Base-by-base conservation (phyloP, 805 yeast species). In the Barnettozyma sucrosica region DNA sequence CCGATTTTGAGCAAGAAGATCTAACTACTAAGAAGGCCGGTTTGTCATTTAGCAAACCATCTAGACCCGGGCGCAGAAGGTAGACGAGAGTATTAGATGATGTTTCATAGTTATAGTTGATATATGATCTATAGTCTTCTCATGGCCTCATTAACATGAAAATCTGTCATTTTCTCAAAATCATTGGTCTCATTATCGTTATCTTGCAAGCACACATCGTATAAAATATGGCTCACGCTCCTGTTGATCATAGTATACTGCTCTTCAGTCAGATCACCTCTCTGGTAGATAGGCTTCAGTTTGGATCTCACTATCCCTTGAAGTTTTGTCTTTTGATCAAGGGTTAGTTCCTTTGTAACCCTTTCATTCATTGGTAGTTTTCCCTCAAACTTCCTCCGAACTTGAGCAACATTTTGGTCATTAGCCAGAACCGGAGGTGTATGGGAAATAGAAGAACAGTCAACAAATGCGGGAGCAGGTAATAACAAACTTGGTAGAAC, bases 21-120 rank as follows among this genome's bases (percentile, higher is more conserved):
- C 54, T 45, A 14, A 51, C 56, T 1, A 39, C 51, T 7, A 24
- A 43, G 14, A 52, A 53, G 9, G 34, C 51, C 11, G 55, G 56
- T 20, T 60, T 74, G 51, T 76, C 68, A 51, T 76, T 77, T 51
- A 63, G 67, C 49, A 83, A 79, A 65, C 93, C 93, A 41, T 77
- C 74, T 55, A 89, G 90, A 13, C 92, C 93, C 33, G 75, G 83
- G 57, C 74, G 81, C 56, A 72, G 76, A 64, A 65, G 56, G 54
- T 56, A 45, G 21, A 19, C 32, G 16, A 9, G 16, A 4, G 16
- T 13, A 8, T 18, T 23, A 41, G 21, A 18, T 19, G 14, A 14
- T 18, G 8, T 30, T 23, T 41, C n/a, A 33, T n/a, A 42, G 24
- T 42, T 32, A 33, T 42, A 20, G 19, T 18, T 25, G 32, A 13